These are phyloP conservation scores for Didymellaceae sp. DNA, from an alignment of 2,329 filamentous ascomycete species.

Conservation along the genomic window DNA sequence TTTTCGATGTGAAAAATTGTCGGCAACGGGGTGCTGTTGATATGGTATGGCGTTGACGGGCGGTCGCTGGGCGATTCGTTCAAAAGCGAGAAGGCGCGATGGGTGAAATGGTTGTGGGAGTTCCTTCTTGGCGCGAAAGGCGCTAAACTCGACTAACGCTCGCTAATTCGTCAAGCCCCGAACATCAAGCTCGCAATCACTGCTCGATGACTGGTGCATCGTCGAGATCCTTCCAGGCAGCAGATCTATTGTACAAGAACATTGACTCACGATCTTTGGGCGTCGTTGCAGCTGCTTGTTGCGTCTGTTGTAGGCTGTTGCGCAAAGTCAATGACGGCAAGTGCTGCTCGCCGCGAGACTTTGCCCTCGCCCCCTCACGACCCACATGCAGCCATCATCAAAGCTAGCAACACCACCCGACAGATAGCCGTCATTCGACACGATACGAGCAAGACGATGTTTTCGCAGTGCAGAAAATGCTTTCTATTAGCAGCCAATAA, in stretches of 20 bases:
- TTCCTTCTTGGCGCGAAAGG: slow-evolving; percentile 5
- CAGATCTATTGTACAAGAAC: background rate
- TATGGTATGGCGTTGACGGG: slow-evolving; percentile 41
- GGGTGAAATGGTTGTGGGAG: background rate
- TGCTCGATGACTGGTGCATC: background rate
- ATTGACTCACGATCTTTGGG: background rate
- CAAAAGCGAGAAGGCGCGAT: background rate
- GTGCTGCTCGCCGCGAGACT: slow-evolving; percentile 8
- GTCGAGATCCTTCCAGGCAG: slow-evolving; percentile 5
- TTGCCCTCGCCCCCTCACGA: slow-evolving; percentile 13
- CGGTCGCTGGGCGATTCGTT: slow-evolving; percentile 22
- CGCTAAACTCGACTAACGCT: slow-evolving; percentile 12
- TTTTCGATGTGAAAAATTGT: slow-evolving; percentile 35
- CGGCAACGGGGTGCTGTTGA: slow-evolving; percentile 41
- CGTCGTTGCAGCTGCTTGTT: too few species aligned
- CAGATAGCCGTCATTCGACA: background rate
- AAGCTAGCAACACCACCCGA: slow-evolving; percentile 5
- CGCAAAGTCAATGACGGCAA: slow-evolving; percentile 15
- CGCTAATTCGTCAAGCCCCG: slow-evolving; percentile 13
- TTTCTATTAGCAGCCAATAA: too few species aligned
- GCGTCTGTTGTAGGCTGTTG: too few species aligned
- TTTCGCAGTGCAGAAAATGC: too few species aligned
- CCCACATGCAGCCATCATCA: slow-evolving; percentile 7
- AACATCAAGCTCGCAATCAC: slow-evolving; percentile 5
- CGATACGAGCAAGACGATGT: background rate